These are phyloP conservation scores for Astrothelium subdiscretum DNA, from an alignment of 495 filamentous ascomycete species.

Conservation along the genomic window DNA sequence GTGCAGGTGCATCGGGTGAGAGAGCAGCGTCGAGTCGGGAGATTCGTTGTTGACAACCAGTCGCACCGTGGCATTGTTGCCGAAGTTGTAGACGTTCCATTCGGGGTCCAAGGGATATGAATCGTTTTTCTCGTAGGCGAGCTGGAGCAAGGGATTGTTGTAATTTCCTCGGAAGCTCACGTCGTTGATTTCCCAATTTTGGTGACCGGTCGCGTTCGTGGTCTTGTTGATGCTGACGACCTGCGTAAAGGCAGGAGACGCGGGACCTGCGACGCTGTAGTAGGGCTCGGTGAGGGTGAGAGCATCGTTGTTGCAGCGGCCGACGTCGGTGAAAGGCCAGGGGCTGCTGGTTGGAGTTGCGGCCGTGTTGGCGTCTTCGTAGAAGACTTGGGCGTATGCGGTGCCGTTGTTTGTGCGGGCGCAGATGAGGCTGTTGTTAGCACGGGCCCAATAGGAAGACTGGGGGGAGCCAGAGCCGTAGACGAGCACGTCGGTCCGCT, in stretches of 20 bases:
- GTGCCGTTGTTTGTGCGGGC: conserved; percentile 10
- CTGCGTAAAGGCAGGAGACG: conserved; percentile 3
- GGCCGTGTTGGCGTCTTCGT: conserved; percentile 10
- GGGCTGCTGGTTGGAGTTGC: not conserved
- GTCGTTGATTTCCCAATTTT: not conserved
- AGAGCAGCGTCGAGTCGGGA: conserved; percentile 9
- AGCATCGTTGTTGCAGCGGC: conserved; percentile 6
- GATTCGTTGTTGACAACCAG: conserved; percentile 14
- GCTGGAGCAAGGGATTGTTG: conserved; percentile 12
- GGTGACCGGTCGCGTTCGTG: conserved; percentile 9
- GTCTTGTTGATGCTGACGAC: conserved; percentile 5
- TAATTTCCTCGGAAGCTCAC: not conserved
- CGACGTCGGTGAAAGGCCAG: not conserved
- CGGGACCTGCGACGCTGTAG: conserved; percentile 9
- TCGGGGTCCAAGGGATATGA: conserved; percentile 8
- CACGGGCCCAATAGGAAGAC: conserved; percentile 38
- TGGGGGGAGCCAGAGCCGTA: conserved; percentile 27
- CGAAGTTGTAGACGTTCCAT: conserved; percentile 18
- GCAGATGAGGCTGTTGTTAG: conserved; percentile 16
- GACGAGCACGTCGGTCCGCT: conserved; percentile 31
- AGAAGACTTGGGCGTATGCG: conserved; percentile 12
- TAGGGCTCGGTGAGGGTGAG: conserved; percentile 5
- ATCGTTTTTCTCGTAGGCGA: conserved; percentile 4
- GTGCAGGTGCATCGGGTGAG: conserved; percentile 12
- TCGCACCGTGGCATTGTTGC: conserved; percentile 8